Conservation (phyloP, 441 rosid species). For the Breynia disticha region DNA sequence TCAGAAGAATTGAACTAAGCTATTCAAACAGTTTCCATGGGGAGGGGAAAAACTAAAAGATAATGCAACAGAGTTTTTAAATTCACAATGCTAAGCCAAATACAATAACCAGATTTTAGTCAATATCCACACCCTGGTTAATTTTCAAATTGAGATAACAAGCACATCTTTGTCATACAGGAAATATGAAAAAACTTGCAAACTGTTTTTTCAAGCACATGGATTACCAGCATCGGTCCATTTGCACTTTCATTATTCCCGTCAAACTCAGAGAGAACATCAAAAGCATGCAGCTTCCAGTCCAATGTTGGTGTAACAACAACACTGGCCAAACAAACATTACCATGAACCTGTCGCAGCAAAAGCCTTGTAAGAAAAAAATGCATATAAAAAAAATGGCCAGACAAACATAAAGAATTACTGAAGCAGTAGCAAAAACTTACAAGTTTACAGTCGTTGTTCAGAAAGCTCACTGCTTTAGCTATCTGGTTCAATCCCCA, state of each 20-base stretch:
- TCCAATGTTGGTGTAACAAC: slow-evolving; percentile 96
- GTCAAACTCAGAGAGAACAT: slow-evolving; percentile 90
- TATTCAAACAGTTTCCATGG: no score
- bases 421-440: slow-evolving; percentile 20
- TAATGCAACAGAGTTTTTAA: no score
- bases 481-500: slow-evolving; percentile 90
- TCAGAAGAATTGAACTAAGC: no score
- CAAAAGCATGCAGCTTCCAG: slow-evolving; percentile 99
- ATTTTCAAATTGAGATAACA: no score
- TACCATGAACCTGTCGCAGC: slow-evolving; percentile 80
- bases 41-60: no score
- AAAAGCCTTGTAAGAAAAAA: slow-evolving; percentile 7
- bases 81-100: no score
- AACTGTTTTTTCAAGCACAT: no score
- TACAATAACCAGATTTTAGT: no score
- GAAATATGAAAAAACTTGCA: not conserved
- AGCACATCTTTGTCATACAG: not conserved
- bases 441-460: slow-evolving; percentile 96
- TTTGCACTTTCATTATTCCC: slow-evolving; percentile 66
- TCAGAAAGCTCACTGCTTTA: slow-evolving; percentile 97
- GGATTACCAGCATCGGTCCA: slow-evolving; percentile 96
- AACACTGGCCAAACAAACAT: slow-evolving; percentile 90
- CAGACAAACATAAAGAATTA: no score
- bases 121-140: no score
- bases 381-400: no score